Base-by-base conservation (phyloP, 75 land plant species). In the Sequoia sempervirens region DNA sequence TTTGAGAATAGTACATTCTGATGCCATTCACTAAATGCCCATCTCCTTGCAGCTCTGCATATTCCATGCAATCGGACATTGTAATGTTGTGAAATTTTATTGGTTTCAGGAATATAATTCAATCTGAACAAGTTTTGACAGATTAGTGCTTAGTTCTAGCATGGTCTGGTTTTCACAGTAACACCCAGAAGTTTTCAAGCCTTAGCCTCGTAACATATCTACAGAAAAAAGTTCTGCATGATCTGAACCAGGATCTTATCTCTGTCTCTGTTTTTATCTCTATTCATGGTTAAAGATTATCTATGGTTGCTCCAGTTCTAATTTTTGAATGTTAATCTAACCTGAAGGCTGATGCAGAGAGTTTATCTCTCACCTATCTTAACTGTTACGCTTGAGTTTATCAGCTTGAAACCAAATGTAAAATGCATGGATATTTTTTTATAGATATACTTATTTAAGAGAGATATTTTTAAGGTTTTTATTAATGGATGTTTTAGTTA, bases 1-100 rank as follows among this genome's bases (percentile, higher is more conserved):
- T 26, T 45, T 78, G 80, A 78, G 80, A 78, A 78, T 78, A 45
- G 80, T 78, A 52, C 80, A 78, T 78, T n/a, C 32, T n/a, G 43
- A 45, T 45, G 80, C 12, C 80, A 43, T 45, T 41, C 80, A 43
- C 28, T 1, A 38, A 75, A 38, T 75, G 45, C 78, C n/a, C 45
- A 10, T 75, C 43, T 38, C n/a, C 78, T 75, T 75, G 45, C 43
- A 18, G 2, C 40, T 38, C 37, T 17, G 23, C 40, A 38, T 74
- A 74, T 4, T 56, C 26, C 17, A 74, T 74, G 40, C 40, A 40
- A 18, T 45, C 78, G 20, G 40, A 37, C 23, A 18, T 8, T 75
- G 45, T 75, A 75, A 38, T 38, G 45, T 32, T 7, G 6, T n/a
- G 45, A 75, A 75, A 2, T 75, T 38, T 75, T 38, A 37, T 18